These are phyloP conservation scores for Trichoderma atroviride DNA, from an alignment of 2,329 filamentous ascomycete genomes.

Conservation along the genomic window DNA sequence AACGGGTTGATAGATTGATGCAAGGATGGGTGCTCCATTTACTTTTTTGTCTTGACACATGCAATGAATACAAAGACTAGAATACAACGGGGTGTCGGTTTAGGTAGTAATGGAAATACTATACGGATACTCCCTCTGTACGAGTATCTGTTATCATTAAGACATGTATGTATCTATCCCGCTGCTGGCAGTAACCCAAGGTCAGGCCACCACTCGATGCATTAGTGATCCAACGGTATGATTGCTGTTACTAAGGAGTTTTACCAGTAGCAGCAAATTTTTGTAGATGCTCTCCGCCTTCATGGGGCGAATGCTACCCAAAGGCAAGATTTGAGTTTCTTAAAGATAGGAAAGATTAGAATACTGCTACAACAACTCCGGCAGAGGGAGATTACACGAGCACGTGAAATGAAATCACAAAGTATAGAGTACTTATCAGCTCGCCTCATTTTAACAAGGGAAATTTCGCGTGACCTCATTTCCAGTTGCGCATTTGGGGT, in stretches of 20 bases:
- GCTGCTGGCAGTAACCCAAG: constrained; percentile 1
- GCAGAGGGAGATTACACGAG: not conserved
- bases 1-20: not conserved
- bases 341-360: not conserved
- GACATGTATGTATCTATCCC: not conserved
- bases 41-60: not conserved
- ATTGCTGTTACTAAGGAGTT: not conserved
- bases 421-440: not conserved
- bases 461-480: not conserved
- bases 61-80: not conserved
- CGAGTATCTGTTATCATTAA: not conserved
- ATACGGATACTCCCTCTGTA: not conserved
- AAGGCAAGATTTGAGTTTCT: not conserved
- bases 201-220: constrained; percentile 2
- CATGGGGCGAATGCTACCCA: not conserved
- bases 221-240: not conserved
- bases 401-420: not conserved
- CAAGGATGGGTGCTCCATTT: not conserved
- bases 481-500: not conserved
- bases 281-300: not conserved
- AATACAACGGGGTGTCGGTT: not conserved
- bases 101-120: not conserved
- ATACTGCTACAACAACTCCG: not conserved
- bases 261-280: not conserved
- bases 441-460: not conserved